Base-by-base conservation (phyloP, 192 early-diverging fungal genomes). In the Coemansia sp. region DNA sequence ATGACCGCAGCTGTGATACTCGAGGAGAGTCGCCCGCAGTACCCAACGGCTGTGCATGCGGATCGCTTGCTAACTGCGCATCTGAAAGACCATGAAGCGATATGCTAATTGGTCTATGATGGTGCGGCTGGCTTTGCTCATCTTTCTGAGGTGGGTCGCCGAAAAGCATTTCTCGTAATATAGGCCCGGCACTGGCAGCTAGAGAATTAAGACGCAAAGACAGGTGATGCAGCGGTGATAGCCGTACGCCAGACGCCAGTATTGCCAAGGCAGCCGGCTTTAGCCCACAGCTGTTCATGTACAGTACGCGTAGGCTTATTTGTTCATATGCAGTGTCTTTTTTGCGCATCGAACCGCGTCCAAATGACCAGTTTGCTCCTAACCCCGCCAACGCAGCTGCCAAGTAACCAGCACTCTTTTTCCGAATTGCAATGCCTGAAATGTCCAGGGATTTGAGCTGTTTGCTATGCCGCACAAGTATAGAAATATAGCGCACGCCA, bases 401-500 rank as follows among this genome's bases (percentile, higher is more conserved):
- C 45, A 93, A 58, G 44, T 85, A 89, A 1, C 82, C 71, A 3
- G 84, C 70, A 16, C 83, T 79, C 51, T 85, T 85, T 59, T 88
- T 85, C 48, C 90, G 88, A 32, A 90, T 79, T 0, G 81, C 57
- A 11, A 84, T 80, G 41, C 84, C 83, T 3, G 90, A 89, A 2
- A 94, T 64, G 49, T 92, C 85, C 11, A 92, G 79, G 38, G 67
- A 69, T 55, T 81, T 71, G 36, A 92, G 71, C 28, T 81, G 61
- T 32, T 76, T 80, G 37, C 85, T 83, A 80, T 91, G 87, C 55
- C 85, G 88, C 17, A 90, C 81, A 50, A 84, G 87, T 2, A 88
- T 80, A 0, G 89, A 77, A 48, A 89, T 62, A 60, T 89, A 90
- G 46, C 86, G 86, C 54, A 90, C 79, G 34, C 90, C 90, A 37